Evolutionary conservation across 129 eudicot genomes (phyloP), one percentile per base, ranked within the genome.

Genomic region (Cynara cardunculus): DNA sequence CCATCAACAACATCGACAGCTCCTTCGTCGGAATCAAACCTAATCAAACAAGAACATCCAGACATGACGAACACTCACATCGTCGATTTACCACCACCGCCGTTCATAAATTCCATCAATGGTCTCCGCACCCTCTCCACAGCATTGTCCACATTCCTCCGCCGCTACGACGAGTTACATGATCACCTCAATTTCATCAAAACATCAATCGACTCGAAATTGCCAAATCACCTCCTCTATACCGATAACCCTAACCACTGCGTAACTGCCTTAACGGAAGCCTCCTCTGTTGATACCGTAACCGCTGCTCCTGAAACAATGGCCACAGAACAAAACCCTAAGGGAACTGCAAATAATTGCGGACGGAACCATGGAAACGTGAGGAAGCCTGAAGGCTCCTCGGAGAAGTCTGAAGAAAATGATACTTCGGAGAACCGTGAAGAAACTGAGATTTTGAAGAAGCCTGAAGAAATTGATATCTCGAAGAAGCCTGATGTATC

Each of bases 141-240:
- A 69, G 88, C 92, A 46, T 76, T 89, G 65, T 74, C 87, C 67
- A 78, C 88, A 65, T 92, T 92, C 87, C 78, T 78, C 14, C 75
- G 77, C 80, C 86, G 89, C 80, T 87, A 86, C 82, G 88, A 88
- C 72, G 91, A 88, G 68, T 73, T 90, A 44, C 87, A 85, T 4
- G 53, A 39, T 34, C 94, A 92, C 80, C 78, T 92, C 37, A 72
- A 84, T 41, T 81, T 82, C 61, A 79, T 92, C 19, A 76, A 49
- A 25, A 66, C 76, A 25, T 37, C 89, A 0, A 80, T 92, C 18
- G 76, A 84, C 39, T 67, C 87, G 53, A 73, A 72, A 79, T 67
- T 91, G 72, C 78, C 87, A 10, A 11, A 35, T 34, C 81, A 80
- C 7, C 37, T 73, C 39, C 2, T 28, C 11, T 14, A 73, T 19